phyloP scores from a whole-genome alignment of 306 rosid genomes.

The Trifolium dubium region DNA sequence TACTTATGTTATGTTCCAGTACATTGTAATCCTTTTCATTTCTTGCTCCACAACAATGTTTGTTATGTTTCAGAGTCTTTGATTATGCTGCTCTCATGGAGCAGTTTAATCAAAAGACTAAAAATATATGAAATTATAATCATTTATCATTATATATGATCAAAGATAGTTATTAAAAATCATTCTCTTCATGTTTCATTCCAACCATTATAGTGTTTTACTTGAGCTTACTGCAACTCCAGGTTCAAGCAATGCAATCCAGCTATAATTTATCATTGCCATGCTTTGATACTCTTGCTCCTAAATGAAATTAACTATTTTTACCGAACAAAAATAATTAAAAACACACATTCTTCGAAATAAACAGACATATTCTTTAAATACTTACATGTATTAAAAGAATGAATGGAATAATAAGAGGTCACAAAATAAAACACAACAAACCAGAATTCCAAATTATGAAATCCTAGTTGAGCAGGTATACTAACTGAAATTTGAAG shows the following conservation, averaged over 20 bases:
- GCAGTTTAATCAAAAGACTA: background rate
- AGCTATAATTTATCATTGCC: background rate
- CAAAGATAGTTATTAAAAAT: background rate
- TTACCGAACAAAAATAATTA: background rate
- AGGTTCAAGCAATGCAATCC: background rate
- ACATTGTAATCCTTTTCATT: constrained; percentile 11
- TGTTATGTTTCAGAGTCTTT: constrained; percentile 5
- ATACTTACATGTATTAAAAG: background rate
- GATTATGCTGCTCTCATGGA: constrained; percentile 7
- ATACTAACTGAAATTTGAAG: background rate
- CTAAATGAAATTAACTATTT: background rate
- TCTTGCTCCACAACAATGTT: constrained; percentile 8
- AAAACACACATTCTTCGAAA: background rate
- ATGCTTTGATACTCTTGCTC: background rate
- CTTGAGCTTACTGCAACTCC: background rate
- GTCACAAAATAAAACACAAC: background rate
- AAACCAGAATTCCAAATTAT: background rate
- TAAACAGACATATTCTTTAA: background rate
- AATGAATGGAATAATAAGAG: background rate
- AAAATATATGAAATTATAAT: constrained; percentile 12
- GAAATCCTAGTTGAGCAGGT: background rate
- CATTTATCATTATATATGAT: background rate
- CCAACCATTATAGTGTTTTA: background rate
- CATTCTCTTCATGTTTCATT: background rate
- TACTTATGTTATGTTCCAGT: background rate